These are phyloP conservation scores for Penicillium brasilianum DNA, from an alignment of 2,329 filamentous ascomycete species.

Conservation along the genomic window DNA sequence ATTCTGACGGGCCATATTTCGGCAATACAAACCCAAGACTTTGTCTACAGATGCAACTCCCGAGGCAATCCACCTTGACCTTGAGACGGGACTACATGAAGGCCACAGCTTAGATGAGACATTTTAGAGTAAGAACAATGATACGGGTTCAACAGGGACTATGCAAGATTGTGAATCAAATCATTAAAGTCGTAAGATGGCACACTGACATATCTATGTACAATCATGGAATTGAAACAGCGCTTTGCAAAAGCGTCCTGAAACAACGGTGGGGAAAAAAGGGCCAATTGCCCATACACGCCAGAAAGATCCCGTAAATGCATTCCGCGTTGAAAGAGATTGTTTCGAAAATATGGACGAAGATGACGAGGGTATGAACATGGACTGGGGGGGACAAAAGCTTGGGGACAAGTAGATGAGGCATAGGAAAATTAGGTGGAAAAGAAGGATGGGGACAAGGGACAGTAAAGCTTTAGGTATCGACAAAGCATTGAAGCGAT, in stretches of 20 bases:
- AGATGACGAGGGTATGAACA: neutral
- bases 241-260: constrained; percentile 12
- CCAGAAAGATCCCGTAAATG: constrained; percentile 1
- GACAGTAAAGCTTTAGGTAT: neutral
- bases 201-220: constrained; percentile 31
- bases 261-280: neutral
- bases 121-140: neutral
- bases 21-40: neutral
- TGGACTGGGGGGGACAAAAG: neutral
- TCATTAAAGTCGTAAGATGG: constrained; percentile 30
- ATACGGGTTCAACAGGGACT: constrained; percentile 7
- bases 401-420: neutral
- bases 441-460: neutral
- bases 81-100: neutral
- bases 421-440: neutral
- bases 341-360: neutral
- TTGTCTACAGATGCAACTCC: neutral
- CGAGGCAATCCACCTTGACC: neutral
- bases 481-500: neutral
- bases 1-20: neutral
- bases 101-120: neutral
- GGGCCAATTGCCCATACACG: constrained; percentile 6
- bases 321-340: neutral
- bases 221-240: constrained; percentile 25
- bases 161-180: constrained; percentile 10